Conservation (phyloP, 345 rosid genomes). For the Gossypium turneri region DNA sequence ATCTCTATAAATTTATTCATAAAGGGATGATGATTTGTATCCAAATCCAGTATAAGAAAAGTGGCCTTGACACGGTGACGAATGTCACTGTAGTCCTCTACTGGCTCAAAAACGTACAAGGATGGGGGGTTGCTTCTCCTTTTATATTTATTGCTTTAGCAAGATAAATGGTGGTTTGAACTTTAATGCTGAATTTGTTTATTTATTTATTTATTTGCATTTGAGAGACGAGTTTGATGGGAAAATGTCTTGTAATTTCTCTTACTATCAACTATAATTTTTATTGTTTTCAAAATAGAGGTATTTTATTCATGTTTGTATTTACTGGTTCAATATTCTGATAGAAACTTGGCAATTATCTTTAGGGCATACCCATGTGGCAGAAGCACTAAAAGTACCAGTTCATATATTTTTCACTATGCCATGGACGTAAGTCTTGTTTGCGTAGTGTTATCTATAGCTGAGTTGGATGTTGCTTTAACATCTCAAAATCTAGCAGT, state of each 20-base stretch:
- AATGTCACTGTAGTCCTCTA: not conserved
- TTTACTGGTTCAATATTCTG: conserved; percentile 6
- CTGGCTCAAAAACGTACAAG: not conserved
- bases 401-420: conserved; percentile 97
- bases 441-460: conserved; percentile 42
- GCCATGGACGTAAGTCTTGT: conserved; percentile 99
- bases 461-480: conserved; percentile 23
- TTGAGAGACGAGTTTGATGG: not conserved
- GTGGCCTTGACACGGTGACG: no score
- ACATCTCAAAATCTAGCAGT: conserved; percentile 12
- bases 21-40: conserved; percentile 3
- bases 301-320: not conserved
- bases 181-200: not conserved
- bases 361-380: conserved; percentile 94
- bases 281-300: not conserved
- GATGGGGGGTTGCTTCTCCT: not conserved
- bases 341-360: conserved; percentile 8
- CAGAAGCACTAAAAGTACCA: conserved; percentile 85
- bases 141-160: not conserved
- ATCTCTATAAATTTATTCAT: not conserved
- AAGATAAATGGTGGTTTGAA: not conserved
- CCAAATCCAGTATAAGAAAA: not conserved
- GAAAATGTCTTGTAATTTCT: not conserved
- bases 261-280: not conserved
- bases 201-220: not conserved